A percentile compares a stretch with the other conserved stretches of the same genome.
These are phyloP conservation scores for Exidia glandulosa DNA, from an alignment of 768 basidiomycete species.

Conservation along the genomic window DNA sequence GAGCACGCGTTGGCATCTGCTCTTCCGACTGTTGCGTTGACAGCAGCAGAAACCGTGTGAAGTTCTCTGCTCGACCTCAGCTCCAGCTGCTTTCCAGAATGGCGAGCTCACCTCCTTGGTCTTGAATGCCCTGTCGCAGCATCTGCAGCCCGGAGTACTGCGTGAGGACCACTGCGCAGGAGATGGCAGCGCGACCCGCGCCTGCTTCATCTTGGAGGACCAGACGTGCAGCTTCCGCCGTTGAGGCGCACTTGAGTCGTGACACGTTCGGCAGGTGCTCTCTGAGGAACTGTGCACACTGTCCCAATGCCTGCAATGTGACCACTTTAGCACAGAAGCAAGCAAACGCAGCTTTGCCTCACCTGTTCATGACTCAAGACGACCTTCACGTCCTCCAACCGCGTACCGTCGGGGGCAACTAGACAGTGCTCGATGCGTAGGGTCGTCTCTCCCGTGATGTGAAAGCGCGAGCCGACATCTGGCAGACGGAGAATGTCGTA, in stretches of 20 bases:
- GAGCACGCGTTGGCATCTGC: neutral
- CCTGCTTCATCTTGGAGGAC: conserved; percentile 30
- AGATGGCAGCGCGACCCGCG: conserved; percentile 56
- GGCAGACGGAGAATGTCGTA: conserved; percentile 50
- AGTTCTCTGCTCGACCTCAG: conserved; percentile 5
- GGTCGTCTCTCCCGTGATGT: conserved; percentile 48
- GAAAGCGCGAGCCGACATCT: conserved; percentile 28
- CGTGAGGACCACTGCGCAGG: conserved; percentile 51
- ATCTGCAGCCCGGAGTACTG: conserved; percentile 54
- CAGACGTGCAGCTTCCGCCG: conserved; percentile 53
- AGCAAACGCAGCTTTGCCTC: conserved; percentile 6
- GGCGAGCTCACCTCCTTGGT: conserved; percentile 31
- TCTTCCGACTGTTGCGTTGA: neutral
- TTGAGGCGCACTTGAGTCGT: conserved; percentile 53
- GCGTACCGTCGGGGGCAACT: conserved; percentile 47
- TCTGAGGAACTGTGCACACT: conserved; percentile 56
- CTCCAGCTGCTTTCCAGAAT: neutral
- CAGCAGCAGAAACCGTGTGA: conserved; percentile 6
- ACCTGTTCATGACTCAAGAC: conserved; percentile 80
- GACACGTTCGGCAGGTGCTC: conserved; percentile 40
- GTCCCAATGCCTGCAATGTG: conserved; percentile 53
- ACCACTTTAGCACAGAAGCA: neutral
- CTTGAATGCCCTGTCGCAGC: conserved; percentile 53
- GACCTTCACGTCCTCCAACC: conserved; percentile 39
- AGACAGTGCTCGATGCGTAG: conserved; percentile 61